Conservation (phyloP, 129 eudicot genomes). For the Gnaphalium uliginosum region DNA sequence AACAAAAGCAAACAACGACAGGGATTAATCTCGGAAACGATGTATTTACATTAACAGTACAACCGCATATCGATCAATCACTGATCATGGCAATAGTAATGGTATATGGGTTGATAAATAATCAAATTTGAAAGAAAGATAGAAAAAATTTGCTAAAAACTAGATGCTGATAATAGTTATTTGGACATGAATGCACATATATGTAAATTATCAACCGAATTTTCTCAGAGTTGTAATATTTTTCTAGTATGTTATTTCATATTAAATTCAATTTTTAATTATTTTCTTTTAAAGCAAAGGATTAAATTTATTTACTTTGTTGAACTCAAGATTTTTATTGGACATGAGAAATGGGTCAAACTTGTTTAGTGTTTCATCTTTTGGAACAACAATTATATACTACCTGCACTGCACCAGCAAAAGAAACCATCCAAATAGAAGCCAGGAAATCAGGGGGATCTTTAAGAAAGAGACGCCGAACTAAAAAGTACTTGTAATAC, state of each 20-base stretch:
- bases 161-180: background rate
- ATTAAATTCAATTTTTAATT: no score
- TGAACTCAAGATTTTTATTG: background rate
- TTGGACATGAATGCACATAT: constrained; percentile 26
- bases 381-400: no score
- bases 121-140: constrained; percentile 37
- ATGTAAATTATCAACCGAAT: constrained; percentile 19
- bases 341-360: background rate
- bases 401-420: no score
- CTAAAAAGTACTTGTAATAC: no score
- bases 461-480: no score
- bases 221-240: constrained; percentile 5
- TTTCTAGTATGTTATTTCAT: background rate
- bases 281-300: background rate
- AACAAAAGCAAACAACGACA: constrained; percentile 47
- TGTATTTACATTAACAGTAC: constrained; percentile 61
- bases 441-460: no score
- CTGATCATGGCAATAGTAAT: constrained; percentile 61
- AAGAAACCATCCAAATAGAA: no score
- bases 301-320: constrained; percentile 2
- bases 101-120: constrained; percentile 49
- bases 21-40: constrained; percentile 66
- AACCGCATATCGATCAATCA: constrained; percentile 52
- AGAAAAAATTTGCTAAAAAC: background rate
- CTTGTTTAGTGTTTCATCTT: no score